Conservation (phyloP, 495 filamentous ascomycete species). For the Apodospora peruviana region DNA sequence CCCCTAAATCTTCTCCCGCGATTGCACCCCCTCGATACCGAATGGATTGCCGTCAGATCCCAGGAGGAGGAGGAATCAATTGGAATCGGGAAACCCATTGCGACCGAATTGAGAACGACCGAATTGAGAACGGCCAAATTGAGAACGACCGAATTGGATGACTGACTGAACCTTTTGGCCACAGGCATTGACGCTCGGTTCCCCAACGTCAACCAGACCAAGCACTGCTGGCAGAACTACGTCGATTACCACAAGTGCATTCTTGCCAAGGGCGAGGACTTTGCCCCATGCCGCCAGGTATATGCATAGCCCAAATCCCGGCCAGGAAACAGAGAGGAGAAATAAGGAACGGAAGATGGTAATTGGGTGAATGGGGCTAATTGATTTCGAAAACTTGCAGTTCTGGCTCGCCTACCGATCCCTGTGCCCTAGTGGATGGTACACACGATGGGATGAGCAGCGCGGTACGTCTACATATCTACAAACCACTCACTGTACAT, state of each 20-base stretch:
- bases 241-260: slow-evolving; percentile 99
- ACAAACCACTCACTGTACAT: neutral
- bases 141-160: neutral
- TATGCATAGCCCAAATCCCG: slow-evolving; percentile 17
- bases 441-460: slow-evolving; percentile 94
- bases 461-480: slow-evolving; percentile 61
- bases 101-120: slow-evolving; percentile 1
- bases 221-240: slow-evolving; percentile 98
- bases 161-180: slow-evolving; percentile 1
- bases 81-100: neutral
- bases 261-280: slow-evolving; percentile 97
- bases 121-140: neutral
- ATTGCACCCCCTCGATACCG: no score
- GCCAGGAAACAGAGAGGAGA: neutral
- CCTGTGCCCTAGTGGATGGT: slow-evolving; percentile 94
- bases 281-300: slow-evolving; percentile 94
- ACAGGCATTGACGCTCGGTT: slow-evolving; percentile 98
- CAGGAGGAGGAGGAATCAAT: neutral
- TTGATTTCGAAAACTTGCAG: slow-evolving; percentile 51
- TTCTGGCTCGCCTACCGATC: slow-evolving; percentile 95
- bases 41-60: no score
- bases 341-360: neutral
- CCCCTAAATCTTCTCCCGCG: no score
- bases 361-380: neutral
- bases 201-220: slow-evolving; percentile 93